Base-by-base conservation (phyloP, 2,329 filamentous ascomycete species). In the Arthroderma sp. region DNA sequence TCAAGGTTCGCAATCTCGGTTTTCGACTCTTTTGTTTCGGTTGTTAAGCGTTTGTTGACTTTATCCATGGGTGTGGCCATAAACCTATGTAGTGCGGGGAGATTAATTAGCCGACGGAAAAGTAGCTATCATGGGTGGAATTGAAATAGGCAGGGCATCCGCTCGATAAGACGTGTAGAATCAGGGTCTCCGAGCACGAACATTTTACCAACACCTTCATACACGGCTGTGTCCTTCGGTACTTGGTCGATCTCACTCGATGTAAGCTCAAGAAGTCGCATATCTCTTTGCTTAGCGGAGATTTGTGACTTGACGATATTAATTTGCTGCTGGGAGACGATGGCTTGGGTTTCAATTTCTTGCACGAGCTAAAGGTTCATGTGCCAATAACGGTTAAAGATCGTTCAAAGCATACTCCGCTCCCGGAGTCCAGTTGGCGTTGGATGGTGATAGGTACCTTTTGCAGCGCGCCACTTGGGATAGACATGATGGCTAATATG, bases 191-290 rank as follows among this genome's bases (percentile, higher is more conserved):
- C 29, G 9, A 39, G 29, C 39, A 40, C 80, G 57, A 65, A 95
- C 91, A 98, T 96, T 69, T 96, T 98, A 42, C 91, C 91, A 7
- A 96, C 83, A 4, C 89, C 89, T 66, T 96, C 89, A 57, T 96
- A 98, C 29, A 94, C 78, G 30, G 81, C 81, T 0, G 86, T 91
- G 40, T 81, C 76, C 11, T 75, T 62, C 3, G 87, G 82, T 49
- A 98, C 67, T 5, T 77, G 74, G n/a, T 78, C 75, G 41, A 96
- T 72, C 65, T 98, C 91, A 51, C 75, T 85, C 32, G 82, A 75
- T 1, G 89, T 96, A 52, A 98, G 70, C 63, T 94, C 84, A 36
- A 93, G 74, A 66, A 95, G 79, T 38, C 91, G 85, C 59, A 83
- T 80, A 61, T 96, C 89, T 47, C 88, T 80, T 63, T 89, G 85